phyloP scores from a whole-genome alignment of 805 yeast genomes.

The Ogataea ramenticola region DNA sequence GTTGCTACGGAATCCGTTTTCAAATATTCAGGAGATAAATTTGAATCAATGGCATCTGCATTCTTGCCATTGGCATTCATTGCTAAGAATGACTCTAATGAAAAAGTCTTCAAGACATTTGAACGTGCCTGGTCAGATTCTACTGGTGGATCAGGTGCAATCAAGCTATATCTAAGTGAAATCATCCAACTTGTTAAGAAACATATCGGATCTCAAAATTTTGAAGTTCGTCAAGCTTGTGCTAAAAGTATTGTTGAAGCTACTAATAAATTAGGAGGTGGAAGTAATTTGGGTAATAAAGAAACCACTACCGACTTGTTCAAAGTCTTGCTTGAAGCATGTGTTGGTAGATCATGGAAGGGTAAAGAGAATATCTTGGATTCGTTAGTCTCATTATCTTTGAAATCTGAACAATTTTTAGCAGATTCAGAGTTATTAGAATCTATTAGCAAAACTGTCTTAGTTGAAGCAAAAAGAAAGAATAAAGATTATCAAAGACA shows the following conservation, averaged over 20 bases:
- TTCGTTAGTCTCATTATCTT: slow-evolving; percentile 55
- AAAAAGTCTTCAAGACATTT: slow-evolving; percentile 40
- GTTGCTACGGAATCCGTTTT: slow-evolving; percentile 59
- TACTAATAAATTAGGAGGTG: slow-evolving; percentile 35
- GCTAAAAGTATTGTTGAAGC: slow-evolving; percentile 62
- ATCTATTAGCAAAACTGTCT: slow-evolving; percentile 36
- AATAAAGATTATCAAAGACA: slow-evolving; percentile 57
- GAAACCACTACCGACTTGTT: slow-evolving; percentile 33
- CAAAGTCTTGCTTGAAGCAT: slow-evolving; percentile 47
- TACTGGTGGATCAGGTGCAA: slow-evolving; percentile 66
- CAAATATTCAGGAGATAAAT: slow-evolving; percentile 60
- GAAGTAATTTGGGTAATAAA: slow-evolving; percentile 19
- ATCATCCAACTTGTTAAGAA: slow-evolving; percentile 45
- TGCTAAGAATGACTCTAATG: slow-evolving; percentile 60
- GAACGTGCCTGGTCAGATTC: slow-evolving; percentile 71
- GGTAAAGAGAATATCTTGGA: slow-evolving; percentile 77
- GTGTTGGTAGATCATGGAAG: slow-evolving; percentile 76
- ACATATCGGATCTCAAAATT: slow-evolving; percentile 50
- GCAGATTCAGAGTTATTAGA: slow-evolving; percentile 21
- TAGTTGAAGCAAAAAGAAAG: slow-evolving; percentile 57
- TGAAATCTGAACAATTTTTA: slow-evolving; percentile 32
- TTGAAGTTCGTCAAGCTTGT: slow-evolving; percentile 59
- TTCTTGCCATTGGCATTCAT: slow-evolving; percentile 75
- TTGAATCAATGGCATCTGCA: slow-evolving; percentile 51
- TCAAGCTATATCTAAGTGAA: slow-evolving; percentile 63